Conservation (phyloP, 306 rosid genomes). For the Oemleria cerasiformis region DNA sequence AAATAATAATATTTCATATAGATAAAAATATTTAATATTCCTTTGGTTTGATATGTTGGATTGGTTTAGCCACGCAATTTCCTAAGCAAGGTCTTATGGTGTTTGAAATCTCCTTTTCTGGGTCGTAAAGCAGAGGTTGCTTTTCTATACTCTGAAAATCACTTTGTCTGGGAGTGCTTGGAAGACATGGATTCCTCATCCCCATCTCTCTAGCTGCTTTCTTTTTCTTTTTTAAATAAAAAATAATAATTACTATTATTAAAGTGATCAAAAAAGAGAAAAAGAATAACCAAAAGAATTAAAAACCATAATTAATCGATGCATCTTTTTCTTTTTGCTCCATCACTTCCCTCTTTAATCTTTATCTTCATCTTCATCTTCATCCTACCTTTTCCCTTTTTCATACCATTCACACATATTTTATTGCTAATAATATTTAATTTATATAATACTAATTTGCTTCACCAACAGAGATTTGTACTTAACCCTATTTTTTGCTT, state of each 20-base stretch:
- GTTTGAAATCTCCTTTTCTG: constrained; percentile 97
- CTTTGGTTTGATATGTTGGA: not conserved
- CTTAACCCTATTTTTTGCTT: constrained; percentile 42
- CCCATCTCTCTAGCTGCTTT: constrained; percentile 7
- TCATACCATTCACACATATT: constrained; percentile 34
- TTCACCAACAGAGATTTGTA: constrained; percentile 38
- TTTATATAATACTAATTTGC: constrained; percentile 18
- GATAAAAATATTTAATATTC: too few species aligned
- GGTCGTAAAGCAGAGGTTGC: constrained; percentile 82
- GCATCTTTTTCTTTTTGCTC: constrained; percentile 34
- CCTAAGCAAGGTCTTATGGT: constrained; percentile 73
- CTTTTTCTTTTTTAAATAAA: constrained; percentile 11
- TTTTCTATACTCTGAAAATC: constrained; percentile 79
- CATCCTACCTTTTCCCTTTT: not conserved
- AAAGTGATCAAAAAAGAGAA: constrained; percentile 26
- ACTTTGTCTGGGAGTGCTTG: constrained; percentile 92
- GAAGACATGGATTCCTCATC: constrained; percentile 89
- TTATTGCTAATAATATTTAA: constrained; percentile 34
- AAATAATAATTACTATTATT: not conserved
- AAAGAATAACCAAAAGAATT: constrained; percentile 31
- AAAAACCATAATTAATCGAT: not conserved
- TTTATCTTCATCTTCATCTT: constrained; percentile 7
- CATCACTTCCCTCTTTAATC: constrained; percentile 25
- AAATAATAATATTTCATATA: too few species aligned
- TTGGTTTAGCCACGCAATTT: constrained; percentile 82